These are phyloP conservation scores for Camellia oleifera DNA, from an alignment of 179 eudicot genomes.

Conservation along the genomic window DNA sequence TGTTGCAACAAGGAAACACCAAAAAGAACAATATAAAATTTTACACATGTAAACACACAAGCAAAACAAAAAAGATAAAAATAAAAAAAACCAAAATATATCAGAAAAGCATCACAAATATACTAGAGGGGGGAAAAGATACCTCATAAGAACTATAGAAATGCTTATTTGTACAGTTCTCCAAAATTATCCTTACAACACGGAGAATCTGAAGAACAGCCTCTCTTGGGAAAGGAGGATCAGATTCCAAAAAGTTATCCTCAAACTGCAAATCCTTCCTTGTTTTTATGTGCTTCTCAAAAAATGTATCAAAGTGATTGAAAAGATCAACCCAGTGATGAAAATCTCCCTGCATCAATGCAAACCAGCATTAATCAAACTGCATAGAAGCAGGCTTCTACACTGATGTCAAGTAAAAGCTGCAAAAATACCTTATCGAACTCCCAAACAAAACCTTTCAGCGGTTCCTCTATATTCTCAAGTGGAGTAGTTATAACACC, in stretches of 20 bases:
- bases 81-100: background rate
- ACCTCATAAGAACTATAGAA: constrained; percentile 94
- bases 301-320: constrained; percentile 88
- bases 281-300: constrained; percentile 78
- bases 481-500: constrained; percentile 69
- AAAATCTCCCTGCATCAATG: constrained; percentile 84
- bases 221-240: constrained; percentile 91
- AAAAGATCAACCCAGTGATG: constrained; percentile 98
- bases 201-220: constrained; percentile 89
- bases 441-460: constrained; percentile 87
- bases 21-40: background rate
- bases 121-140: constrained; percentile 11
- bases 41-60: background rate
- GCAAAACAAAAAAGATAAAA: too few species aligned
- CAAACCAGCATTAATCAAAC: constrained; percentile 25
- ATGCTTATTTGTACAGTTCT: constrained; percentile 94
- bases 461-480: constrained; percentile 75
- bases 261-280: constrained; percentile 90
- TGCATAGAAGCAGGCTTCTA: constrained; percentile 1
- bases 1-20: background rate
- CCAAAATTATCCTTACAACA: constrained; percentile 79
- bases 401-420: constrained; percentile 2
- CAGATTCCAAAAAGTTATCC: constrained; percentile 71
- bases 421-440: constrained; percentile 74
- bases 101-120: background rate